Conservation (phyloP, 306 rosid species). For the Purshia tridentata region DNA sequence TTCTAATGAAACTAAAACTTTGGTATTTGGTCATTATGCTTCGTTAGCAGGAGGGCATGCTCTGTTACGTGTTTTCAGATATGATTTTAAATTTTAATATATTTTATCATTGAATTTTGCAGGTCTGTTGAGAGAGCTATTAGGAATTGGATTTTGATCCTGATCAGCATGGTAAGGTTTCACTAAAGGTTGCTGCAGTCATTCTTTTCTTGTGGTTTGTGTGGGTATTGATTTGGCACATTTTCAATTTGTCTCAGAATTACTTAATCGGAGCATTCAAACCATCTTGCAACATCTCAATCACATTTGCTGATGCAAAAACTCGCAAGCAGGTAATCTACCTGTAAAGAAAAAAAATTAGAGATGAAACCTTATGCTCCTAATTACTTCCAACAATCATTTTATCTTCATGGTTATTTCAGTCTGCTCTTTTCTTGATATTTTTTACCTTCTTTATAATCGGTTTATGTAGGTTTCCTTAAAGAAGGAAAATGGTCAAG, state of each 20-base stretch:
- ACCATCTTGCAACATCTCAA: constrained; percentile 83
- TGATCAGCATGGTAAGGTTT: constrained; percentile 38
- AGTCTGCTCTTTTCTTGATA: not conserved
- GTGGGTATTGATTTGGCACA: not conserved
- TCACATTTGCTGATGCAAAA: constrained; percentile 82
- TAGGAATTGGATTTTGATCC: constrained; percentile 7
- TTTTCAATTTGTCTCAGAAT: constrained; percentile 49
- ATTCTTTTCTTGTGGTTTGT: not conserved
- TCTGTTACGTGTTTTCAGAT: not conserved
- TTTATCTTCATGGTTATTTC: too few relatives aligned
- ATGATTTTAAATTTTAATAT: not conserved
- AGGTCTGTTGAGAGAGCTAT: constrained; percentile 29
- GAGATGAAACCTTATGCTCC: not conserved
- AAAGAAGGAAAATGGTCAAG: constrained; percentile 89
- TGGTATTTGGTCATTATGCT: not conserved
- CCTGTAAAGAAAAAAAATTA: not conserved
- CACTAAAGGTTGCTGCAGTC: not conserved
- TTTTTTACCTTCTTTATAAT: not conserved
- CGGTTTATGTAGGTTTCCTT: constrained; percentile 55
- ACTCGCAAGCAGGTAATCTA: constrained; percentile 83
- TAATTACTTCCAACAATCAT: not conserved
- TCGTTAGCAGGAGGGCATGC: not conserved
- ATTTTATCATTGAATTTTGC: constrained; percentile 3
- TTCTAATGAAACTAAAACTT: not conserved
- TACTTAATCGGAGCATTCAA: constrained; percentile 98